Conservation (phyloP, 139 green algal genomes). For the Chlorella sp. region DNA sequence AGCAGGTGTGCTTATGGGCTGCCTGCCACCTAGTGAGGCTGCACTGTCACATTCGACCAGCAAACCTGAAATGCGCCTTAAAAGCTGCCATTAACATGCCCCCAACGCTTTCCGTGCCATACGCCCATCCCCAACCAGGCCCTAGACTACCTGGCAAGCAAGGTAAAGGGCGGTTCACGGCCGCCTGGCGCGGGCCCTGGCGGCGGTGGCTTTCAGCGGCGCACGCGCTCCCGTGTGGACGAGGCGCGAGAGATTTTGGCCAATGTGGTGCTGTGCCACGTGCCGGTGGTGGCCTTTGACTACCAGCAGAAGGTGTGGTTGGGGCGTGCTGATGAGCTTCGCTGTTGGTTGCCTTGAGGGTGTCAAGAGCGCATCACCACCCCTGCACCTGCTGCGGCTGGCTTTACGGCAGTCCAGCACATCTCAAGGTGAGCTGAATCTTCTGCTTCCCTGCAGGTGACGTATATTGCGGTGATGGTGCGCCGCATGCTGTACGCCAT, state of each 20-base stretch:
- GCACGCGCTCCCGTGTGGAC: constrained; percentile 73
- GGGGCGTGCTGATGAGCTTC: no score
- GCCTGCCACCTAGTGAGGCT: no score
- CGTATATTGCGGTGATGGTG: constrained; percentile 95
- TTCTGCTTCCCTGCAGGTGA: constrained; percentile 45
- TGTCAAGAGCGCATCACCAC: no score
- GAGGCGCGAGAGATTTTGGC: constrained; percentile 96
- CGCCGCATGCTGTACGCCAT: constrained; percentile 93
- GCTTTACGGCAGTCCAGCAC: no score
- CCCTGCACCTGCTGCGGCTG: no score
- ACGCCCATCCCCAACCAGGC: constrained; percentile 50
- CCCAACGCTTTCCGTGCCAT: no score
- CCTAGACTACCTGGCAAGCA: constrained; percentile 91
- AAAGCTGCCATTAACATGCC: no score
- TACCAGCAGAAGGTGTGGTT: constrained; percentile 81
- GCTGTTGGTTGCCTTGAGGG: no score
- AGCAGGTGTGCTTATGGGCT: constrained; percentile 53
- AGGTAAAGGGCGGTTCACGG: constrained; percentile 56
- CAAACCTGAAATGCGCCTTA: no score
- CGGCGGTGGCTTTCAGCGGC: constrained; percentile 34
- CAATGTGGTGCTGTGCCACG: constrained; percentile 94
- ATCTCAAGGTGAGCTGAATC: no score
- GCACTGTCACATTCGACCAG: no score
- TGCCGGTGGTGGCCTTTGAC: constrained; percentile 90
- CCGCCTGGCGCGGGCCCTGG: constrained; percentile 35